Evolutionary conservation across 1,139 yeast species (phyloP).

Genomic region (Sugiyamaella pinicola): DNA sequence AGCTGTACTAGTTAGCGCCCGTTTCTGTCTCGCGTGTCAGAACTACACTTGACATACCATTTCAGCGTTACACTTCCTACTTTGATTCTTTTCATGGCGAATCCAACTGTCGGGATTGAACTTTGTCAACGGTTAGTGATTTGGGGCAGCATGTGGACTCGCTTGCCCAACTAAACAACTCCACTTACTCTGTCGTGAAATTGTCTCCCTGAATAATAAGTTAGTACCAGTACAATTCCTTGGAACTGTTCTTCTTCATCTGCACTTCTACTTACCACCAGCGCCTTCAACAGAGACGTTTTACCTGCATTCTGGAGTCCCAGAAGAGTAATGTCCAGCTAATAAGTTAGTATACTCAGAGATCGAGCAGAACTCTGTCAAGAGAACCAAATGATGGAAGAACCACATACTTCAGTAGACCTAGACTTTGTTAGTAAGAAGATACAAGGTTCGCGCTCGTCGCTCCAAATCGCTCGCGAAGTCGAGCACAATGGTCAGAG

Average conservation of each 20-base stretch:
- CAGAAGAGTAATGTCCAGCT: constrained; percentile 44
- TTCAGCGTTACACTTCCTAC: constrained; percentile 45
- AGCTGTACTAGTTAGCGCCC: constrained; percentile 28
- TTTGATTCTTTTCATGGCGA: constrained; percentile 44
- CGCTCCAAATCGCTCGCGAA: too few species aligned
- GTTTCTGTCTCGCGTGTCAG: too few species aligned
- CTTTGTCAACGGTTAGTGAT: constrained; percentile 24
- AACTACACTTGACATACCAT: constrained; percentile 33
- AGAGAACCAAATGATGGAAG: too few species aligned
- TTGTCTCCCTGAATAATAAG: constrained; percentile 38
- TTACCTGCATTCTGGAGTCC: constrained; percentile 49
- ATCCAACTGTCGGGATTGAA: constrained; percentile 47
- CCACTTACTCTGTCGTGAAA: constrained; percentile 42
- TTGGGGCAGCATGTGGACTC: too few species aligned
- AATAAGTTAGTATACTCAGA: constrained; percentile 18
- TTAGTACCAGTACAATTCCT: not conserved
- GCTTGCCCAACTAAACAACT: too few species aligned
- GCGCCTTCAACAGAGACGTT: constrained; percentile 42
- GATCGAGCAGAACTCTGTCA: too few species aligned
- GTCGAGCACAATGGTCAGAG: too few species aligned
- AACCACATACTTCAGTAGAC: constrained; percentile 35
- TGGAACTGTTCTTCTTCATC: not conserved
- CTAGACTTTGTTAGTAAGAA: constrained; percentile 22
- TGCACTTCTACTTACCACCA: constrained; percentile 34
- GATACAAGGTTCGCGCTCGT: too few species aligned